A percentile compares a stretch with the other conserved stretches of the same genome.
Conservation (phyloP, 345 rosid species). For the Acer saccharum region DNA sequence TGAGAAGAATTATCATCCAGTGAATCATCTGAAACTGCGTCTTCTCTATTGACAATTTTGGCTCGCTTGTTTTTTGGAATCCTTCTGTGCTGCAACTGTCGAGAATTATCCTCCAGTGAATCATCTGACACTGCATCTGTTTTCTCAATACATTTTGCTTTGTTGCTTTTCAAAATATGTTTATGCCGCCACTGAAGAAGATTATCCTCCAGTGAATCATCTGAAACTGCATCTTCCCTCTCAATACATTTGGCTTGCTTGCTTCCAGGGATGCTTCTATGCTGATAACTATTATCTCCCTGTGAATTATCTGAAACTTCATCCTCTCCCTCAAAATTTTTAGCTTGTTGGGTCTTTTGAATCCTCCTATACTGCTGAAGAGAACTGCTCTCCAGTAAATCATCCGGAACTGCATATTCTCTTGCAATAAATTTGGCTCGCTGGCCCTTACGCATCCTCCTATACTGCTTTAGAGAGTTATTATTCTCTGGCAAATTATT, state of each 20-base stretch:
- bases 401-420: conserved; percentile 53
- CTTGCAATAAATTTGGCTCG: conserved; percentile 37
- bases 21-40: conserved; percentile 33
- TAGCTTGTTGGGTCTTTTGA: conserved; percentile 29
- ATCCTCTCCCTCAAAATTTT: conserved; percentile 40
- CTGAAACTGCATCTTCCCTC: conserved; percentile 39
- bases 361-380: conserved; percentile 29
- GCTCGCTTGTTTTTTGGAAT: conserved; percentile 31
- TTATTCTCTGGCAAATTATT: conserved; percentile 36
- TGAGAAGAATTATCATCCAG: conserved; percentile 16
- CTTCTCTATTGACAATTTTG: conserved; percentile 30
- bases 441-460: conserved; percentile 34
- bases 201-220: conserved; percentile 41
- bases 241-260: conserved; percentile 32
- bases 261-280: conserved; percentile 29
- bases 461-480: conserved; percentile 24
- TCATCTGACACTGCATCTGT: conserved; percentile 30
- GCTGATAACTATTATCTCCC: conserved; percentile 32
- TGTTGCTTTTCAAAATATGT: conserved; percentile 31
- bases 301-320: conserved; percentile 55
- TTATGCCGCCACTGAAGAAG: conserved; percentile 11
- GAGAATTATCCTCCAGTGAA: conserved; percentile 26
- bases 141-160: conserved; percentile 26
- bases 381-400: conserved; percentile 43
- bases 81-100: conserved; percentile 22